These are phyloP conservation scores for Orobanche coerulescens DNA, from an alignment of 257 asterid species.

Conservation along the genomic window DNA sequence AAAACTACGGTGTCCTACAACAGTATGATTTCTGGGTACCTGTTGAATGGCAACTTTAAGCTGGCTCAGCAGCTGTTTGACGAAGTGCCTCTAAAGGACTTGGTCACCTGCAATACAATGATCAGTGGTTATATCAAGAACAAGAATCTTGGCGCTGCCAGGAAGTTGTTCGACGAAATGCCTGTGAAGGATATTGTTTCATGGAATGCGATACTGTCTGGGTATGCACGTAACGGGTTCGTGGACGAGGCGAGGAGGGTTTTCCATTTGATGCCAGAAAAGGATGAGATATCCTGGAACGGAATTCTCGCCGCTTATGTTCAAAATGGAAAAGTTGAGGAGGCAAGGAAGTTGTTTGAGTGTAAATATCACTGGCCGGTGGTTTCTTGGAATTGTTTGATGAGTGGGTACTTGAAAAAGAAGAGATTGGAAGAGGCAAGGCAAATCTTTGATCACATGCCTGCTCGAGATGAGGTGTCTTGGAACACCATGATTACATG, in stretches of 20 bases:
- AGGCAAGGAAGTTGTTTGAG: conserved; percentile 71
- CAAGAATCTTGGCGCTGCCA: conserved; percentile 56
- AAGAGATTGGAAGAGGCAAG: conserved; percentile 67
- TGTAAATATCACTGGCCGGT: conserved; percentile 58
- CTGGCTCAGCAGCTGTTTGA: conserved; percentile 60
- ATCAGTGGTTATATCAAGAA: conserved; percentile 56
- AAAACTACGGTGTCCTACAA: conserved; percentile 71
- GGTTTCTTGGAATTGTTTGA: conserved; percentile 94
- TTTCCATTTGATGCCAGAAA: conserved; percentile 63
- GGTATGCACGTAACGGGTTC: conserved; percentile 74
- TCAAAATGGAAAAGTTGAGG: conserved; percentile 76
- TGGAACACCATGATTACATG: conserved; percentile 89
- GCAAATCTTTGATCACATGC: conserved; percentile 59
- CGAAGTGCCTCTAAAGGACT: conserved; percentile 56
- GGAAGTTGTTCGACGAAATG: conserved; percentile 66
- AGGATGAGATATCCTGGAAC: conserved; percentile 91
- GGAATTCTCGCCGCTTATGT: conserved; percentile 82
- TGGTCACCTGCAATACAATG: conserved; percentile 76
- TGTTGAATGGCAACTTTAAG: conserved; percentile 39
- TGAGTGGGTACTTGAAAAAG: conserved; percentile 87
- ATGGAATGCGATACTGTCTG: conserved; percentile 84
- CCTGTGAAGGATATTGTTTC: conserved; percentile 75
- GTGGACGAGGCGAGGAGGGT: conserved; percentile 68
- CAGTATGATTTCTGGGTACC: conserved; percentile 70
- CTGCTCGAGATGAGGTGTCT: conserved; percentile 63